A percentile compares a stretch with the other conserved stretches of the same genome.
Conservation (phyloP, 169 alveolate genomes). For the Plasmodium vivax region DNA sequence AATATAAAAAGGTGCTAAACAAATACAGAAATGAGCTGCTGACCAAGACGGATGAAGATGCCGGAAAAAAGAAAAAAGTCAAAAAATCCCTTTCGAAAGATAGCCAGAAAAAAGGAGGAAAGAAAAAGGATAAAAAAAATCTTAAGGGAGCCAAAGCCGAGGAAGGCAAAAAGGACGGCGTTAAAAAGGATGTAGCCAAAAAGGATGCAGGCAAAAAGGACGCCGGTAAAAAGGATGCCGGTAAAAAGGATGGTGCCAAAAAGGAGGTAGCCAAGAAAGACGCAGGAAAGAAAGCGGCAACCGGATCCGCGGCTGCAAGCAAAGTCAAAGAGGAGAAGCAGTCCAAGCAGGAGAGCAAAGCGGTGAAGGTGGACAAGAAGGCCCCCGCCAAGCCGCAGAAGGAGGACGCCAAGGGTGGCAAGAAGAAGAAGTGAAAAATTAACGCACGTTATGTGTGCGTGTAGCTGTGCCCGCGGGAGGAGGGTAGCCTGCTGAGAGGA, state of each 20-base stretch:
- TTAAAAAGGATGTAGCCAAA: not conserved
- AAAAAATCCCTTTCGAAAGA: constrained; percentile 37
- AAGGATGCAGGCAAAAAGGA: not conserved
- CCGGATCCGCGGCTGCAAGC: not conserved
- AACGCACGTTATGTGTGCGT: not conserved
- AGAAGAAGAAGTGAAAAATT: constrained; percentile 8
- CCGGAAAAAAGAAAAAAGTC: constrained; percentile 55
- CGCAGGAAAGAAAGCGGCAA: not conserved
- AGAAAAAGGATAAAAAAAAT: constrained; percentile 9
- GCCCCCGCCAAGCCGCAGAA: constrained; percentile 11
- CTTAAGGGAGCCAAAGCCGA: constrained; percentile 11
- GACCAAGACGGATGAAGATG: constrained; percentile 1
- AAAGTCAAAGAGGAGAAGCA: not conserved
- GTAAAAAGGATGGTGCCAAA: not conserved
- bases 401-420: constrained; percentile 13
- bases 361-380: constrained; percentile 32
- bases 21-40: constrained; percentile 73
- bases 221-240: not conserved
- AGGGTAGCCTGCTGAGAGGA: not conserved
- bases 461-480: not conserved
- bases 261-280: not conserved
- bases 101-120: not conserved
- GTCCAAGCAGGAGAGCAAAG: not conserved
- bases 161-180: not conserved
- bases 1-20: constrained; percentile 80